phyloP scores from a whole-genome alignment of 371 early-diverging fungal genomes.

The Mucor mucedo region DNA sequence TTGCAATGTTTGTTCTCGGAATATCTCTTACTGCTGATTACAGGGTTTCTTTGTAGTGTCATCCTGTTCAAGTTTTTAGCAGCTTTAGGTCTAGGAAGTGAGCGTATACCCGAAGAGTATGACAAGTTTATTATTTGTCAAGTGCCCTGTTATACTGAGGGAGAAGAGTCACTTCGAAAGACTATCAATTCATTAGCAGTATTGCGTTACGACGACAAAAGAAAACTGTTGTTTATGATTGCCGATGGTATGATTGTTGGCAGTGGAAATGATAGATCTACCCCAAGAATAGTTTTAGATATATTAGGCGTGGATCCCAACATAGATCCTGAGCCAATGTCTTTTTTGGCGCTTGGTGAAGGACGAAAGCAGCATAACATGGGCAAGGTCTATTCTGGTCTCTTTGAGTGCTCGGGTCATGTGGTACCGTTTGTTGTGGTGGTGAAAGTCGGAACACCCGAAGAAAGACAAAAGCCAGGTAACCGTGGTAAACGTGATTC shows the following conservation, averaged over 20 bases:
- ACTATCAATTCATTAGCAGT: conserved; percentile 94
- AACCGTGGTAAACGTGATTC: conserved; percentile 91
- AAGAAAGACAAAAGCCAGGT: conserved; percentile 76
- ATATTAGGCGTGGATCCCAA: conserved; percentile 88
- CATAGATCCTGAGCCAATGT: conserved; percentile 84
- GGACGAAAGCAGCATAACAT: conserved; percentile 91
- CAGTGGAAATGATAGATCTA: conserved; percentile 95
- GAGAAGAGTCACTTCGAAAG: conserved; percentile 89
- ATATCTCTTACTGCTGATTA: conserved; percentile 80
- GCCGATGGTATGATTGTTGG: conserved; percentile 95
- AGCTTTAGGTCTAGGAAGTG: conserved; percentile 82
- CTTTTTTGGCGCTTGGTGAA: conserved; percentile 91
- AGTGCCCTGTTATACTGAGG: conserved; percentile 98
- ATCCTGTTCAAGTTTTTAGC: conserved; percentile 93
- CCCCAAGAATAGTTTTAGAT: conserved; percentile 96
- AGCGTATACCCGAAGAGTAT: conserved; percentile 71
- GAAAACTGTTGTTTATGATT: conserved; percentile 93
- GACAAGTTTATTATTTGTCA: conserved; percentile 92
- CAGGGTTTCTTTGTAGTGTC: conserved; percentile 82
- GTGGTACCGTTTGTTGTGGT: conserved; percentile 95
- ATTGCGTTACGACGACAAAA: conserved; percentile 91
- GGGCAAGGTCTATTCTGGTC: conserved; percentile 98
- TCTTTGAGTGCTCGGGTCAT: conserved; percentile 90
- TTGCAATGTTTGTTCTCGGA: conserved; percentile 85
- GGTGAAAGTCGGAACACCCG: conserved; percentile 89